These are phyloP conservation scores for Ettlia oleoabundans DNA, from an alignment of 139 green algal species.

Conservation along the genomic window DNA sequence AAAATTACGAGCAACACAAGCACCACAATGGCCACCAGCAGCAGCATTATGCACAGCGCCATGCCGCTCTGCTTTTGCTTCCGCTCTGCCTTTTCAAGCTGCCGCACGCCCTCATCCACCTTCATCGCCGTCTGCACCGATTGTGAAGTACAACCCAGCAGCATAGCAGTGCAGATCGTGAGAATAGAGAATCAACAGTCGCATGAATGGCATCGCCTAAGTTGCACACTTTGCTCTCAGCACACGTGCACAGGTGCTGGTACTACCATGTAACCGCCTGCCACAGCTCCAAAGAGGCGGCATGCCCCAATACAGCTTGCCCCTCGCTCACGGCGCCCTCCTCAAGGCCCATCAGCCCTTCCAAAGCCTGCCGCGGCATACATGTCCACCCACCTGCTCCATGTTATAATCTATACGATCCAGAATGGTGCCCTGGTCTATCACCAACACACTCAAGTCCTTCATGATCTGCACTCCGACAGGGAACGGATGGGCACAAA, in stretches of 20 bases:
- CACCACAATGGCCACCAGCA: conserved; percentile 84
- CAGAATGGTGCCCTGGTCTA: conserved; percentile 97
- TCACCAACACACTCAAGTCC: conserved; percentile 94
- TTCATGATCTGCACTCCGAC: conserved; percentile 88
- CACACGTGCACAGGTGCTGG: too few relatives aligned
- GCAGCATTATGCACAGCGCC: conserved; percentile 91
- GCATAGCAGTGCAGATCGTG: not conserved
- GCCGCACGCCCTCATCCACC: conserved; percentile 89
- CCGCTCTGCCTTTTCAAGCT: conserved; percentile 91
- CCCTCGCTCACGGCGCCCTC: too few relatives aligned
- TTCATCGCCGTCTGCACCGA: conserved; percentile 47
- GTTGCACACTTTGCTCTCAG: too few relatives aligned
- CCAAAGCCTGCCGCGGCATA: too few relatives aligned
- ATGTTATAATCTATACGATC: conserved; percentile 97
- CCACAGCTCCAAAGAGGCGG: too few relatives aligned
- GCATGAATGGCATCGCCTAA: not conserved
- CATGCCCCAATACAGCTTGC: too few relatives aligned
- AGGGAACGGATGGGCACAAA: not conserved
- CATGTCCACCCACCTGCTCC: conserved; percentile 56
- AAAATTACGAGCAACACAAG: conserved; percentile 86
- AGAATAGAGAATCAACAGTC: not conserved
- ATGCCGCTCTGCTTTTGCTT: conserved; percentile 84
- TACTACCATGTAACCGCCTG: too few relatives aligned
- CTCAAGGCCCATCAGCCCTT: too few relatives aligned
- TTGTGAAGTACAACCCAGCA: not conserved